Evolutionary conservation across 108 stramenopile species (phyloP).

Genomic region (Cyclotella sp.): DNA sequence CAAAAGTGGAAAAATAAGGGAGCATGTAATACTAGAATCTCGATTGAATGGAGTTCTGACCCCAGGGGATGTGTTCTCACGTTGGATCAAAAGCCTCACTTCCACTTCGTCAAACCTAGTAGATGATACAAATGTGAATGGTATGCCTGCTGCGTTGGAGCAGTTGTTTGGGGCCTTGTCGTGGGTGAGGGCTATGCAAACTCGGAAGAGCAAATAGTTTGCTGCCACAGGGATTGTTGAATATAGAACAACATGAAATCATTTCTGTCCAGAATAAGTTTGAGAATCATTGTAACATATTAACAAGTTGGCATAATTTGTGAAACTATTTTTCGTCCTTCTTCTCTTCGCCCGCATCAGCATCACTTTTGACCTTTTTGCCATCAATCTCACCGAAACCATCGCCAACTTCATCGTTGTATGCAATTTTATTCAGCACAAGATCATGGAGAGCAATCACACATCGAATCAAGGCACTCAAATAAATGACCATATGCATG

Average conservation of each 20-base stretch:
- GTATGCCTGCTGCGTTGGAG: conserved; percentile 28
- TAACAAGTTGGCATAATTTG: not conserved
- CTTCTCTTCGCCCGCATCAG: conserved; percentile 46
- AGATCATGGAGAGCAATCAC: conserved; percentile 98
- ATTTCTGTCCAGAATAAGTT: not conserved
- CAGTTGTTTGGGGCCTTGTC: conserved; percentile 37
- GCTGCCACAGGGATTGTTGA: not conserved
- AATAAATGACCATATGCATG: conserved; percentile 95
- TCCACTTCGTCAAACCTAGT: conserved; percentile 3
- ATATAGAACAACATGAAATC: too few species aligned
- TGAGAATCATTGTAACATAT: not conserved
- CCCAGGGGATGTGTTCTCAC: conserved; percentile 70
- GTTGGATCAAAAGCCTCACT: conserved; percentile 57
- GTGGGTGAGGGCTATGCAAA: conserved; percentile 45
- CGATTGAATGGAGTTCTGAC: conserved; percentile 77
- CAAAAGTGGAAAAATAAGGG: conserved; percentile 54
- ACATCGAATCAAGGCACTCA: conserved; percentile 89
- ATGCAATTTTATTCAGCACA: conserved; percentile 94
- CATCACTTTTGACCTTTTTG: conserved; percentile 59
- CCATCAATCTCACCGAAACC: conserved; percentile 31
- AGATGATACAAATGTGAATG: conserved; percentile 17
- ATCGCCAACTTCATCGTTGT: conserved; percentile 60
- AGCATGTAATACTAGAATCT: conserved; percentile 74
- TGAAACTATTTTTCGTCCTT: conserved; percentile 45
- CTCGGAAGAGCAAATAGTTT: conserved; percentile 12